Evolutionary conservation across 495 filamentous ascomycete genomes (phyloP), one percentile per base, ranked within the genome.

Genomic region (Pyrenula massariospora): DNA sequence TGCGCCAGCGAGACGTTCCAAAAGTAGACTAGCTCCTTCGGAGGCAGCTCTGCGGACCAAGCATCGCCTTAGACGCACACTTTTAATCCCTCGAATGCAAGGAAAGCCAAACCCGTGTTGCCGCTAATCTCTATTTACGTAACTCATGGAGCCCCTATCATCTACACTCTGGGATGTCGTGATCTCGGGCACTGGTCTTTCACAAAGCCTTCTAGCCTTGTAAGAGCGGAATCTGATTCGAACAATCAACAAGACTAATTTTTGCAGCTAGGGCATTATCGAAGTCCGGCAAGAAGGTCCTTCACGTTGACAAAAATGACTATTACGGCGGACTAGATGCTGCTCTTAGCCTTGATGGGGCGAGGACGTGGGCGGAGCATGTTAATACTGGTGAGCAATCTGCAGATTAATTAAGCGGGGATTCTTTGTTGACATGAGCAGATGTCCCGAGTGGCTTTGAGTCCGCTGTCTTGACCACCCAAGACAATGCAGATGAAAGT

Each of bases 201-300:
- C 84, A 61, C 88, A 96, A 68, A 96, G 91, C 50, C 84, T 98
- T 55, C 81, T 98, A 60, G 92, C 93, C 59, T 76, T 96, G 93
- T 98, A 81, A 77, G 87, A 74, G 70, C 31, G 15, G 31, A 42
- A 42, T 15, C n/a, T n/a, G 31, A 5, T 42, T 42, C 8, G 31
- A 15, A 54, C 52, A 52, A 58, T 24, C 55, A 62, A 60, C 24
- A 56, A 50, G 58, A 48, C 59, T 66, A 65, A 64, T 60, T 50
- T 56, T 66, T 63, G 48, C 61, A 56, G 73, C 64, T 83, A 96
- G 92, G 77, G 87, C 93, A 56, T 82, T 97, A 58, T 95, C 91
- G 57, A 85, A 94, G 61, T 93, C 91, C 25, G 83, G 83, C 61
- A 95, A 95, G 75, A 91, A 88, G 58, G 81, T 98, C 54, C 82